These are phyloP conservation scores for Apiotrichum gracile DNA, from an alignment of 1,284 basidiomycete species.

Conservation along the genomic window DNA sequence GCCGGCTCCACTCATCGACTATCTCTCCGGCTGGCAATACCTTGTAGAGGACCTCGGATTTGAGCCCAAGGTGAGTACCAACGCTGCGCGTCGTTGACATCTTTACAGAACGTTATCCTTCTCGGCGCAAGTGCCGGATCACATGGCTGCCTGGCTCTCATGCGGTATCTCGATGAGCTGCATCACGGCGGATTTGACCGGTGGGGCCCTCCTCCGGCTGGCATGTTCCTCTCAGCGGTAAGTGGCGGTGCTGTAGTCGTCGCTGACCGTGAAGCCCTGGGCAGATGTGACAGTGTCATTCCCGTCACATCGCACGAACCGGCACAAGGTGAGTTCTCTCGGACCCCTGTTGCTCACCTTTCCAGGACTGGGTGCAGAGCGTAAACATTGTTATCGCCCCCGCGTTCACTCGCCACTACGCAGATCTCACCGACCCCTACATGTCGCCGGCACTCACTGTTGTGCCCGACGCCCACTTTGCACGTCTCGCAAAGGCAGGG, in stretches of 20 bases:
- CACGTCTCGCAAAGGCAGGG: conserved; percentile 7
- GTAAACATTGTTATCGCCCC: not conserved
- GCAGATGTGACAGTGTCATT: conserved; percentile 7
- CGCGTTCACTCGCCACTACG: conserved; percentile 1
- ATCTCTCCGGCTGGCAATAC: conserved; percentile 12
- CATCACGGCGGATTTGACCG: not conserved
- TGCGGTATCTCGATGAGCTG: conserved; percentile 14
- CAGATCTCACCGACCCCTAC: conserved; percentile 3
- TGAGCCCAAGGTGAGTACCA: conserved; percentile 5
- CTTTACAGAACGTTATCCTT: conserved; percentile 10
- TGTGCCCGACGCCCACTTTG: conserved; percentile 1
- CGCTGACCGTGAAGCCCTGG: conserved; percentile 8
- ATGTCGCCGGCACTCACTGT: conserved; percentile 9
- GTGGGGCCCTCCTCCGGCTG: conserved; percentile 8
- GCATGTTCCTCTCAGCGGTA: conserved; percentile 1
- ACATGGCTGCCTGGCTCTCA: conserved; percentile 7
- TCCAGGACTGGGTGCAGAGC: conserved; percentile 9
- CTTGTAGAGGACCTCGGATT: conserved; percentile 12
- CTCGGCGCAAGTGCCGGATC: conserved; percentile 9
- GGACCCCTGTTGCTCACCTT: not conserved
- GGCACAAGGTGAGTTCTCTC: conserved; percentile 4
- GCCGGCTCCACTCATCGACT: conserved; percentile 9
- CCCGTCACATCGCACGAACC: conserved; percentile 4
- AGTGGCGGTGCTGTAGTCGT: not conserved
- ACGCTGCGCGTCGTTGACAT: not conserved